Percentiles rank a stretch among this genome's conserved stretches.
phyloP scores from a whole-genome alignment of 345 rosid genomes.

The Murraya paniculata region DNA sequence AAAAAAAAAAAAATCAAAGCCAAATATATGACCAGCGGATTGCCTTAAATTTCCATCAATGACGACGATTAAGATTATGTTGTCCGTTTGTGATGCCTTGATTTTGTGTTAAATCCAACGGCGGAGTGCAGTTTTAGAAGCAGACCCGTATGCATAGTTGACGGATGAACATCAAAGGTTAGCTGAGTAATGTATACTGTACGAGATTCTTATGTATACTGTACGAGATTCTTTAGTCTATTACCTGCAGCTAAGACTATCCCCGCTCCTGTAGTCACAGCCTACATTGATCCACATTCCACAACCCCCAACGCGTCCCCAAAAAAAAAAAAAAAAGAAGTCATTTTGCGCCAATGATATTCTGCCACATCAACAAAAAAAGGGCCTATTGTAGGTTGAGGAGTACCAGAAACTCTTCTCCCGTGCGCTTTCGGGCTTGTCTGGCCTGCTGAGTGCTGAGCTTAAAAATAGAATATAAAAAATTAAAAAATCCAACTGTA shows the following conservation, averaged over 20 bases:
- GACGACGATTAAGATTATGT: not conserved
- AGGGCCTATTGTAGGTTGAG: not conserved
- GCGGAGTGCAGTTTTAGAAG: not conserved
- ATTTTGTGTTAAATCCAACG: not conserved
- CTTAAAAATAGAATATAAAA: not conserved
- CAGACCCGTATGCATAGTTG: no score
- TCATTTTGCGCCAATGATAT: not conserved
- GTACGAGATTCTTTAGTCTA: not conserved
- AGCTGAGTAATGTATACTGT: not conserved
- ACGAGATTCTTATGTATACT: not conserved
- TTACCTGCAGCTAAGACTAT: not conserved
- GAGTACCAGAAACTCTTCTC: not conserved
- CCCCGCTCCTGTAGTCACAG: not conserved
- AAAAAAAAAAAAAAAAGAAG: no score
- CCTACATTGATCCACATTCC: not conserved
- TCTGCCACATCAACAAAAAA: not conserved
- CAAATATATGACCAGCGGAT: not conserved
- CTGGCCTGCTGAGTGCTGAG: not conserved
- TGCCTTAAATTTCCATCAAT: not conserved
- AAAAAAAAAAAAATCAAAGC: no score
- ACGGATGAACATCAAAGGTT: not conserved
- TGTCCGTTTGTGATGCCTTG: not conserved
- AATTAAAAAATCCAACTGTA: not conserved
- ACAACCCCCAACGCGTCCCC: fast-evolving
- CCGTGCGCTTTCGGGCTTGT: not conserved